Evolutionary conservation across 192 early-diverging fungal species (phyloP), one percentile per base, ranked within the genome.

Genomic region (Diversispora epigaea): DNA sequence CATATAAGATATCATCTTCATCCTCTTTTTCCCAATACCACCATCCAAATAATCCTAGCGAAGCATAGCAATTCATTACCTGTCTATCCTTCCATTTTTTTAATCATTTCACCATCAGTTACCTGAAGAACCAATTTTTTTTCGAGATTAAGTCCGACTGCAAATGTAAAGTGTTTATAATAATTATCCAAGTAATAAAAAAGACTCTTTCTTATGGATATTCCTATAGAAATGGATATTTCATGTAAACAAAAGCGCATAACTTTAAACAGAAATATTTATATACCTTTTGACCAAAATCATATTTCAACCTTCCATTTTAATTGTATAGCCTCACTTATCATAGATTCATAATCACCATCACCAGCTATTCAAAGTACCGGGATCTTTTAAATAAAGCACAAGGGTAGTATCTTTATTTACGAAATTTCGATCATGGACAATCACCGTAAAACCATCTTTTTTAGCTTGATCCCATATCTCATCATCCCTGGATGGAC

Each of bases 21-120:
- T n/a, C n/a, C n/a, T n/a, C n/a, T n/a, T n/a, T n/a, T n/a, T n/a
- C n/a, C n/a, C n/a, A n/a, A n/a, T n/a, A n/a, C n/a, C 64, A 66
- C 64, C 64, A 66, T 66, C 43, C 64, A 66, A 66, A 66, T 6
- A 66, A 66, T 41, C 41, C 64, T 66, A 66, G 41, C 41, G 64
- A 66, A 22, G 25, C 64, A 66, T 41, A 66, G 41, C 64, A 66
- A 41, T 66, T 40, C 64, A 66, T 66, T 66, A 66, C 3, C 1
- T 66, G 2, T 41, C 41, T 40, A 43, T 66, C 64, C 8, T 66
- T 39, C 64, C 64, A 66, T 66, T 66, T 4, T n/a, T 66, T 21
- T 40, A 45, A 66, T 21, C 5, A 40, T 66, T 66, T 66, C 64
- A 41, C 64, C 64, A 66, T 66, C 64, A 66, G 64, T 66, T 66